Evolutionary conservation across 192 early-diverging fungal genomes (phyloP).

Genomic region (Dissophora ornata): DNA sequence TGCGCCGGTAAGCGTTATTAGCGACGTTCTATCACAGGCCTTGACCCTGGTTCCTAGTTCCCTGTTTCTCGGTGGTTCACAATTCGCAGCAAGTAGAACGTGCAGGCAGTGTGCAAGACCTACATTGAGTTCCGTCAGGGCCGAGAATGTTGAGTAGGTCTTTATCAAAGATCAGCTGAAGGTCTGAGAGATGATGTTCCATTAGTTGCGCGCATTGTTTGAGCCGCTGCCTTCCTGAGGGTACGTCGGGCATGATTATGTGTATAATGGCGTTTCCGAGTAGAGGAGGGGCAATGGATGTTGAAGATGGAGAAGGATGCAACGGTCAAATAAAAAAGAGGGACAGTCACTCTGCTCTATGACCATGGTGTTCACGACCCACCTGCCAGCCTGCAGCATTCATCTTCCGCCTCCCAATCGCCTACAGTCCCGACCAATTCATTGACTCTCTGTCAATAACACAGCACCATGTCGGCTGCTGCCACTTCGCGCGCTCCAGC

Average conservation of each 20-base stretch:
- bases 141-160: conserved; percentile 23
- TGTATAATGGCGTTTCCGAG: background rate
- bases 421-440: too few species aligned
- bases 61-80: too few species aligned
- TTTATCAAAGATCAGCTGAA: conserved; percentile 46
- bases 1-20: too few species aligned
- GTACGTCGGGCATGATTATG: conserved; percentile 17
- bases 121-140: conserved; percentile 37
- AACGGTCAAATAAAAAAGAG: background rate
- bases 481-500: background rate
- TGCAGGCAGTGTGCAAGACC: background rate
- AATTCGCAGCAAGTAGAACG: too few species aligned
- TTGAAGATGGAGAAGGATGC: background rate
- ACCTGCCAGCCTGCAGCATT: too few species aligned
- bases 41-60: too few species aligned
- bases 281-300: background rate
- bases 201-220: conserved; percentile 35
- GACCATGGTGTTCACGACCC: too few species aligned
- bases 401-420: too few species aligned
- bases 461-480: background rate
- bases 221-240: conserved; percentile 29
- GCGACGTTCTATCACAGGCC: too few species aligned
- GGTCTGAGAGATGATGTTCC: conserved; percentile 37
- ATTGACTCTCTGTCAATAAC: too few species aligned
- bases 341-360: background rate